Evolutionary conservation across 2,329 filamentous ascomycete species (phyloP), one percentile per base, ranked within the genome.

Genomic region (Pochonia chlamydosporia): DNA sequence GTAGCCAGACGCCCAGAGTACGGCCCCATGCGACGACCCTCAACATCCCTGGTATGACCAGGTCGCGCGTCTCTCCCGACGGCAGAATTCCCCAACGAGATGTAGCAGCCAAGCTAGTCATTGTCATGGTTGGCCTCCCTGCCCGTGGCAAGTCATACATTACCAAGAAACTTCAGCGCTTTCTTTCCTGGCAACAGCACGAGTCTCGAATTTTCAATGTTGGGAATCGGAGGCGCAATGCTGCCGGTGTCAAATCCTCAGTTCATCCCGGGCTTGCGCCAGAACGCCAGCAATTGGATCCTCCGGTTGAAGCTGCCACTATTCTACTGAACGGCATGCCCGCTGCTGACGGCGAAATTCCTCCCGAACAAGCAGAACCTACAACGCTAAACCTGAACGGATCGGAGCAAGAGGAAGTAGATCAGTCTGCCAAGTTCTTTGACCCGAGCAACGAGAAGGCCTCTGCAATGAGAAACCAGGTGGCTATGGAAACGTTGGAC

Each of bases 111-210:
- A 99, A 99, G 74, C 76, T 99, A 52, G 89, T 97, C 62, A 95
- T 99, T 59, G 84, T 99, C 64, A 99, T 99, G 93, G 93, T 99
- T 51, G 93, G 93, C 53, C 72, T 99, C 58, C 93, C 93, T 3
- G 93, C 93, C 9, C 79, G 93, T 59, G 93, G 93, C 63, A 99
- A 99, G 72, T 96, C 91, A 47, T 99, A 99, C 69, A 95, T 99
- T 60, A 97, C 93, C 52, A 97, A 97, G 75, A 99, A 99, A 72
- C 80, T 99, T 53, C 87, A 93, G 49, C 81, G 93, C 52, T 99
- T 97, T 63, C 73, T 99, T 43, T 92, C 95, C 43, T 99, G 93
- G 93, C 83, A 96, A 60, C 93, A 99, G 63, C 92, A 99, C 68
- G 89, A 96, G 60, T 93, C 91, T 11, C 81, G 79, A 56, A 96